phyloP scores from a whole-genome alignment of 2,329 filamentous ascomycete species.

The Claviceps maximensis region DNA sequence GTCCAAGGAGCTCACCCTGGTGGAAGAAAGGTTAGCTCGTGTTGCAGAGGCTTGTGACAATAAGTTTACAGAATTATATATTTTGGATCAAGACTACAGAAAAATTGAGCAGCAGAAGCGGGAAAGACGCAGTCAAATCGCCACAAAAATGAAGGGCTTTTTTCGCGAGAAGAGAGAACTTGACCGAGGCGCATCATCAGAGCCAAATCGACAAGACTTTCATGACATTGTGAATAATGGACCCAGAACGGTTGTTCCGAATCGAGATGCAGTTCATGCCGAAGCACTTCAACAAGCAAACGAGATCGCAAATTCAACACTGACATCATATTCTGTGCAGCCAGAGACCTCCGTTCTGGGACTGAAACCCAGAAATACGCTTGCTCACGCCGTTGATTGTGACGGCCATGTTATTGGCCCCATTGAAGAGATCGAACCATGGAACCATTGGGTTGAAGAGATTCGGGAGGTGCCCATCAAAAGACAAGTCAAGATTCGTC shows the following conservation, averaged over 20 bases:
- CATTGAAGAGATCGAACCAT: slow-evolving; percentile 22
- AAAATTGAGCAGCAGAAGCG: slow-evolving; percentile 16
- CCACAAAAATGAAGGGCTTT: slow-evolving; percentile 20
- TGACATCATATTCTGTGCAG: background rate
- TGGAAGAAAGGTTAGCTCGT: slow-evolving; percentile 26
- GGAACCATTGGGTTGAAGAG: slow-evolving; percentile 27
- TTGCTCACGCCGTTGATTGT: slow-evolving; percentile 24
- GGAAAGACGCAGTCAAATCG: slow-evolving; percentile 16
- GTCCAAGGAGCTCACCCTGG: slow-evolving; percentile 18
- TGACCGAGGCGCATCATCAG: slow-evolving; percentile 7
- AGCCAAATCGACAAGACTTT: slow-evolving; percentile 8
- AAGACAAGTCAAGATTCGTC: slow-evolving; percentile 28
- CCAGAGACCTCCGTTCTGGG: background rate
- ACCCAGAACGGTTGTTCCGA: background rate
- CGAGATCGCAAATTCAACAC: slow-evolving; percentile 3
- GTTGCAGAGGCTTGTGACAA: slow-evolving; percentile 17
- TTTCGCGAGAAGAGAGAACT: slow-evolving; percentile 20
- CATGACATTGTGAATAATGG: slow-evolving; percentile 4
- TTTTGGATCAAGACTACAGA: slow-evolving; percentile 20
- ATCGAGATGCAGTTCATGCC: slow-evolving; percentile 1
- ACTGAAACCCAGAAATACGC: slow-evolving; percentile 6
- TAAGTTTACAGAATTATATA: slow-evolving; percentile 21
- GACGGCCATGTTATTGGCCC: slow-evolving; percentile 25
- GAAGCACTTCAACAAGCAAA: slow-evolving; percentile 3
- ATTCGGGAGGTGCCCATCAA: slow-evolving; percentile 25